phyloP scores from a whole-genome alignment of 495 filamentous ascomycete genomes.

The Penicillium canariense region DNA sequence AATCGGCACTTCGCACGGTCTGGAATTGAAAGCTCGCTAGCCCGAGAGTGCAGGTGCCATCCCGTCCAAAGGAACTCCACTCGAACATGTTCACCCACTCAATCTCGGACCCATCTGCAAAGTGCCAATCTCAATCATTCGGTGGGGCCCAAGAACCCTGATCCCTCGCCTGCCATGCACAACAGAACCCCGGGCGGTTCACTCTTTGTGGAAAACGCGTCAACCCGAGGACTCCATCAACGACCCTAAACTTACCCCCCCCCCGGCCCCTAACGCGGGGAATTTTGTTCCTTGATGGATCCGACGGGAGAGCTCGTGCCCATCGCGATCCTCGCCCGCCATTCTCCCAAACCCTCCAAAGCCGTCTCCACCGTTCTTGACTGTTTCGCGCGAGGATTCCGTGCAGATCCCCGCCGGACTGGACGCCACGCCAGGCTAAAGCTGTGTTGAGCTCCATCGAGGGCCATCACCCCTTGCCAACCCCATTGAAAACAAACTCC shows the following conservation, averaged over 20 bases:
- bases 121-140: conserved; percentile 20
- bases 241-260: neutral
- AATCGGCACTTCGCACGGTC: conserved; percentile 7
- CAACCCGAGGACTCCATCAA: neutral
- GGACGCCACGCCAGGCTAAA: conserved; percentile 13
- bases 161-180: conserved; percentile 15
- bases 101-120: conserved; percentile 18
- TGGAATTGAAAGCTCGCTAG: neutral
- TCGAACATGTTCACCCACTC: conserved; percentile 5
- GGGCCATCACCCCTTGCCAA: neutral
- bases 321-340: conserved; percentile 17
- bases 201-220: neutral
- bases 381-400: conserved; percentile 15
- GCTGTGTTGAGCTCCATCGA: conserved; percentile 6
- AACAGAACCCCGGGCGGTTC: neutral
- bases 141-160: conserved; percentile 7
- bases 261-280: conserved; percentile 6
- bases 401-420: conserved; percentile 20
- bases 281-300: conserved; percentile 3
- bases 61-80: conserved; percentile 15
- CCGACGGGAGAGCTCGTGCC: neutral
- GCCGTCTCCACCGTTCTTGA: conserved; percentile 25
- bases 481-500: conserved; percentile 15
- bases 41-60: conserved; percentile 12
- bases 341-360: conserved; percentile 13